Percentiles rank a stretch among this genome's conserved stretches.
These are phyloP conservation scores for Globisporangium barbulae DNA, from an alignment of 352 stramenopile species.

Conservation along the genomic window DNA sequence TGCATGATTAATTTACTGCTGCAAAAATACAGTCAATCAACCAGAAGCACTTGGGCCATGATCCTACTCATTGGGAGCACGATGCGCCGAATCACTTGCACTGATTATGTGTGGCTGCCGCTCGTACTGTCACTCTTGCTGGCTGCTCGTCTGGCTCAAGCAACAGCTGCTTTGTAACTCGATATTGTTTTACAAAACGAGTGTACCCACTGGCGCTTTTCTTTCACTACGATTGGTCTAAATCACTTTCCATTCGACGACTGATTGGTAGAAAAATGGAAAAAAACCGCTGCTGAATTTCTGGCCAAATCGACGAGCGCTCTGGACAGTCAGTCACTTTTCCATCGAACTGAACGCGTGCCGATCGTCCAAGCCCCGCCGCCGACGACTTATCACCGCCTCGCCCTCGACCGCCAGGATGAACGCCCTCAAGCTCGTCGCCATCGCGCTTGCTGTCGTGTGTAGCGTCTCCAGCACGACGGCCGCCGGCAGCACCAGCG, in stretches of 20 bases:
- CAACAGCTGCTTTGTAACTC: neutral
- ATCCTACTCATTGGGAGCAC: too few species aligned
- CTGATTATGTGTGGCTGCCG: neutral
- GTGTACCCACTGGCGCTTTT: neutral
- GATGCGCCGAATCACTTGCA: too few species aligned
- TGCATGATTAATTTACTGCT: constrained; percentile 15
- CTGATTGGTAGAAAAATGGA: neutral
- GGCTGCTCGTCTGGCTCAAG: neutral
- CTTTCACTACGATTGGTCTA: neutral
- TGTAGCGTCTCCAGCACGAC: neutral
- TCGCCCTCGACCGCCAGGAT: constrained; percentile 6
- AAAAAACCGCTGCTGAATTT: constrained; percentile 5
- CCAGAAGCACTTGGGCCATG: neutral
- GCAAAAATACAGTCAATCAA: neutral
- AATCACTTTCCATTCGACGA: neutral
- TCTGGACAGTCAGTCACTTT: neutral
- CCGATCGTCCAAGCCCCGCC: neutral
- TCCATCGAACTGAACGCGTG: neutral
- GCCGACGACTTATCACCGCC: neutral
- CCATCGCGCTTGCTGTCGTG: constrained; percentile 9
- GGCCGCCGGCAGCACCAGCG: neutral
- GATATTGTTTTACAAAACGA: neutral
- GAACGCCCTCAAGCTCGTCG: constrained; percentile 17
- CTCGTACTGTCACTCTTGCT: neutral
- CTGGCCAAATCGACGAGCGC: neutral